These are phyloP conservation scores for Gnetum montanum DNA, from an alignment of 75 land plant species.

Conservation along the genomic window DNA sequence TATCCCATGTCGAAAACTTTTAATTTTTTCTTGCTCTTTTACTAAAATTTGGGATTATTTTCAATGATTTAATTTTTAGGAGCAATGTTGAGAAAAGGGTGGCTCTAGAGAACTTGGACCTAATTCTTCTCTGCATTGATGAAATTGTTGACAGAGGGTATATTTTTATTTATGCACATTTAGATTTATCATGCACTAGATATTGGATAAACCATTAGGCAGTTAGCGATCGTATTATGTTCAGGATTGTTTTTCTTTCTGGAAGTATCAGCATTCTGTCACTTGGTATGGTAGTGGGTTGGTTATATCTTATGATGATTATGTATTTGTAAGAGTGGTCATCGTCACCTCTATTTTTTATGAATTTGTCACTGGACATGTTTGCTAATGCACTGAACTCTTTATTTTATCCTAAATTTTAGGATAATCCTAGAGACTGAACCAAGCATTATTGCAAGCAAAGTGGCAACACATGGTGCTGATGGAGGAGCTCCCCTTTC, in stretches of 20 bases:
- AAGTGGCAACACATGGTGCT: slow-evolving; percentile 53
- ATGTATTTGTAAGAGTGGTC: too few relatives aligned
- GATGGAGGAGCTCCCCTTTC: slow-evolving; percentile 67
- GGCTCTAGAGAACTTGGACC: slow-evolving; percentile 36
- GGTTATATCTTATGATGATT: neutral
- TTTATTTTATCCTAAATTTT: slow-evolving; percentile 8
- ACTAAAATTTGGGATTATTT: neutral
- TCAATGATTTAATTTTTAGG: slow-evolving; percentile 8
- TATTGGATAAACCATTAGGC: too few relatives aligned
- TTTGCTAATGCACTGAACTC: too few relatives aligned
- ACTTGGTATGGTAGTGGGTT: too few relatives aligned
- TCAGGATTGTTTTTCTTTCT: neutral
- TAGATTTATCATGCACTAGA: neutral
- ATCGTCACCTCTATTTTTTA: too few relatives aligned
- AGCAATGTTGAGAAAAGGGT: slow-evolving; percentile 40
- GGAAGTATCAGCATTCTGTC: neutral
- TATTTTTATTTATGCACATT: too few relatives aligned
- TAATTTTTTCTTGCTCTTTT: too few relatives aligned
- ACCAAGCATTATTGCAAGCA: slow-evolving; percentile 59
- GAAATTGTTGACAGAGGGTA: slow-evolving; percentile 54
- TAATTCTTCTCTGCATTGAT: slow-evolving; percentile 34
- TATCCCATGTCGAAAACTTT: neutral
- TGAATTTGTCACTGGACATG: too few relatives aligned
- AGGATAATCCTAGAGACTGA: slow-evolving; percentile 90
- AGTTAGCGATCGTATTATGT: neutral